Conservation (phyloP, 2,329 filamentous ascomycete genomes). For the Penicillium sp. region DNA sequence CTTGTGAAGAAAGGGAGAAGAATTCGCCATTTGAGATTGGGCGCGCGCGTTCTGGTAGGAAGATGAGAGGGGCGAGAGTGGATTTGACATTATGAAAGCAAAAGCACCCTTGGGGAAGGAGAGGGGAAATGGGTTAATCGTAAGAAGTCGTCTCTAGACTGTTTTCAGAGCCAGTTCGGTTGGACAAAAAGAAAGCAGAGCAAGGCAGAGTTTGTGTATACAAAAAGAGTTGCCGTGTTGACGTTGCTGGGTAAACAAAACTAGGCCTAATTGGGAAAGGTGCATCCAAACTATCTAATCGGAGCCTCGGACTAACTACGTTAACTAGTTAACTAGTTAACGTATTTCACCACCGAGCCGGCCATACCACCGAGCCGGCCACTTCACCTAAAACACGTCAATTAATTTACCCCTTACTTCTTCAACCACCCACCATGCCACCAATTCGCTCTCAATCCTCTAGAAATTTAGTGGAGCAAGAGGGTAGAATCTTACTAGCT, state of each 20-base stretch:
- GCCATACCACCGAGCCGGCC: too few species aligned
- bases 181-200: not conserved
- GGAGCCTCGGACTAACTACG: not conserved
- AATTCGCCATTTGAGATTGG: conserved; percentile 27
- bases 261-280: conserved; percentile 16
- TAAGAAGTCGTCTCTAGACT: not conserved
- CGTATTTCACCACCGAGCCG: too few species aligned
- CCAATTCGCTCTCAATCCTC: too few species aligned
- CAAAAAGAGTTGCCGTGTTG: conserved; percentile 9
- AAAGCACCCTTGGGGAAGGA: not conserved
- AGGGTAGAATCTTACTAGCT: too few species aligned
- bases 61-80: conserved; percentile 43
- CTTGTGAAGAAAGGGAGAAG: conserved; percentile 27
- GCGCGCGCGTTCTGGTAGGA: conserved; percentile 44
- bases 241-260: conserved; percentile 25
- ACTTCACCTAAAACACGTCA: too few species aligned
- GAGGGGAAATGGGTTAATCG: not conserved
- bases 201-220: conserved; percentile 12
- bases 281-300: conserved; percentile 3
- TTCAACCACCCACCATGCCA: too few species aligned
- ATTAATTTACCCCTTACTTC: too few species aligned
- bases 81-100: conserved; percentile 37
- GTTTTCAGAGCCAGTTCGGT: not conserved
- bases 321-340: too few species aligned
- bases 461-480: too few species aligned